These are phyloP conservation scores for Epichloe hybrida DNA, from an alignment of 2,329 filamentous ascomycete species.

Conservation along the genomic window DNA sequence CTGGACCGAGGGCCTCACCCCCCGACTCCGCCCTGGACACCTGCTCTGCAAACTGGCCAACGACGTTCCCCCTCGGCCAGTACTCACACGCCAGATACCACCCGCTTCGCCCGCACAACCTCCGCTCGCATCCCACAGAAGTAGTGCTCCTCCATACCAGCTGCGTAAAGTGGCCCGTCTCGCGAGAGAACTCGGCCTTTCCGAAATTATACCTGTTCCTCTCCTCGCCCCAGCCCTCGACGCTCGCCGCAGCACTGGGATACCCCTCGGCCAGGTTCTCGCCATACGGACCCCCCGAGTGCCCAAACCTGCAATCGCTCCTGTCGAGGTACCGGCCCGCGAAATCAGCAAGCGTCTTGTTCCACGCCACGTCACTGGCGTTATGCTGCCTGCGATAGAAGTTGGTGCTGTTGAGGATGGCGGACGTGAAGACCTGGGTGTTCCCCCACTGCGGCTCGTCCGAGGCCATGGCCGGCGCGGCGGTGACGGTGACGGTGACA, in stretches of 20 bases:
- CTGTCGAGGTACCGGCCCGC: constrained; percentile 35
- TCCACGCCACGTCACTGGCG: constrained; percentile 47
- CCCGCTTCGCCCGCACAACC: constrained; percentile 24
- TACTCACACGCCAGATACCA: constrained; percentile 63
- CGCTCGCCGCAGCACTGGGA: not conserved
- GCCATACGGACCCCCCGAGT: constrained; percentile 44
- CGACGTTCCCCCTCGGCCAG: constrained; percentile 51
- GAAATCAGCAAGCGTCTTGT: constrained; percentile 44
- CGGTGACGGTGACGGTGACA: constrained; percentile 3
- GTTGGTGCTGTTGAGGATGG: constrained; percentile 55
- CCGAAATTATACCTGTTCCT: constrained; percentile 6
- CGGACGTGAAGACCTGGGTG: constrained; percentile 26
- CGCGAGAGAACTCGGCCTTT: not conserved
- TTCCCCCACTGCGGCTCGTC: constrained; percentile 4
- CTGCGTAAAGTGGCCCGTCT: constrained; percentile 17
- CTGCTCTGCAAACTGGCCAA: constrained; percentile 32
- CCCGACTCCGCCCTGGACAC: constrained; percentile 8
- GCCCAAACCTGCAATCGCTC: constrained; percentile 33
- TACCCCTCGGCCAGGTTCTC: constrained; percentile 5
- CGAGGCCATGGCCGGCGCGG: not conserved
- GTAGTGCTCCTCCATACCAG: constrained; percentile 17
- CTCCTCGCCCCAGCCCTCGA: constrained; percentile 9
- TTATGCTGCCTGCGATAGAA: constrained; percentile 50
- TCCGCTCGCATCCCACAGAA: constrained; percentile 13
- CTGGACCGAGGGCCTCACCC: not conserved